Base-by-base conservation (phyloP, 2,329 filamentous ascomycete genomes). In the Phyllosticta citribraziliensis region DNA sequence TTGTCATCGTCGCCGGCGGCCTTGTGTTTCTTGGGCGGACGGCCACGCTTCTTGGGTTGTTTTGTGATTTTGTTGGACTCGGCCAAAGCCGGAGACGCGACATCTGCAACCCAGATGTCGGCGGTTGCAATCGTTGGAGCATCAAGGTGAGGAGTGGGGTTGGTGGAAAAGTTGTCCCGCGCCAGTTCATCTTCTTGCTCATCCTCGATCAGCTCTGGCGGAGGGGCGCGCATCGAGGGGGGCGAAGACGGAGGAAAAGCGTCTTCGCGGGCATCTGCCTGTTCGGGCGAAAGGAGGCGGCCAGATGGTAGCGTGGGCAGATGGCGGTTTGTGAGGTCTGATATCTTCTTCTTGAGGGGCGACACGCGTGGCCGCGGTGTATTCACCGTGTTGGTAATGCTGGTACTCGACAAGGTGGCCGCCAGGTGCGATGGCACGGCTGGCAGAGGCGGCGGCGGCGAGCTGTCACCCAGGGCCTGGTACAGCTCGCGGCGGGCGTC, bases 401-500 rank as follows among this genome's bases (percentile, higher is more conserved):
- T 58, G 53, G 51, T 56, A 40, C 52, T 53, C 27, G 35, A 56
- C 56, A 60, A 33, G 47, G 56, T 58, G 51, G 27, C 51, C n/a
- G 55, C 63, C 27, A 55, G 30, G 35, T 70, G 73, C 33, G 33
- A 40, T 14, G 33, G 33, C 57, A 67, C 69, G 53, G 66, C 67
- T 20, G 70, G 70, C 30, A 77, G 56, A 14, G 72, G 67, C 0
- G 75, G 76, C 19, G 72, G 65, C 0, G 76, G 73, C 5, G 73
- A 72, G 30, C 25, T 52, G 33, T 63, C 54, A 11, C 73, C 73
- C 17, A 82, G 71, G 50, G 80, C 74, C 5, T 79, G 73, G 33
- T 76, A 74, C 24, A 86, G 75, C 69, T 86, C 80, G 56, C 76
- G 76, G 35, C 82, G 77, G 9, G 82, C 82, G 40, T 77, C 75